Evolutionary conservation across 164 flowering plant genomes (phyloP).

Genomic region (Liriodendron chinense): DNA sequence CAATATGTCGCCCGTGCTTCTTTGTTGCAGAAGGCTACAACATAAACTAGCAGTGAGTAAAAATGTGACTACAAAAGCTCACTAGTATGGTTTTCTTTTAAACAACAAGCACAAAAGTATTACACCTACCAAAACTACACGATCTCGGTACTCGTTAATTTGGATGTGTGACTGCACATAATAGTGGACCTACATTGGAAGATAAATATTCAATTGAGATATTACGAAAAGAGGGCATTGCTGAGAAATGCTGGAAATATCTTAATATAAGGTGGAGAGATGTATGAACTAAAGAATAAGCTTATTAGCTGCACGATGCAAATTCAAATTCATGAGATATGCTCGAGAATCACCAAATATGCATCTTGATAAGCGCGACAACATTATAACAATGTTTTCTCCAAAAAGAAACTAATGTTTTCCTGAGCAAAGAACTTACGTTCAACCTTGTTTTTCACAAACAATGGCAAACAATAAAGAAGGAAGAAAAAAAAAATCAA

Average conservation of each 20-base stretch:
- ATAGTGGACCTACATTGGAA: conserved; percentile 56
- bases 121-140: conserved; percentile 71
- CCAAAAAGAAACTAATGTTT: not conserved
- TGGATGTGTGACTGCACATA: conserved; percentile 98
- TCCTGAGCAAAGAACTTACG: too few species aligned
- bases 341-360: not conserved
- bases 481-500: not conserved
- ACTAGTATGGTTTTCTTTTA: not conserved
- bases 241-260: not conserved
- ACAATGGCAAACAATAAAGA: not conserved
- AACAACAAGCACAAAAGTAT: not conserved
- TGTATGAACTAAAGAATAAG: not conserved
- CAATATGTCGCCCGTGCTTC: conserved; percentile 60
- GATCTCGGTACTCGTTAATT: conserved; percentile 94
- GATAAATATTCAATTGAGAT: conserved; percentile 7
- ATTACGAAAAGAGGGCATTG: not conserved
- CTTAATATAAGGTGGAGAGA: not conserved
- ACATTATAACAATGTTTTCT: not conserved
- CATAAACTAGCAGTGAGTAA: conserved; percentile 8
- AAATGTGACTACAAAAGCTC: not conserved
- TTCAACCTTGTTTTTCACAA: not conserved
- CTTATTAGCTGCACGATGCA: not conserved
- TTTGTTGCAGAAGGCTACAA: conserved; percentile 73
- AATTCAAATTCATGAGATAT: not conserved
- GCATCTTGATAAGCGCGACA: not conserved